These are phyloP conservation scores for Venturia effusa DNA, from an alignment of 2,329 filamentous ascomycete species.

Conservation along the genomic window DNA sequence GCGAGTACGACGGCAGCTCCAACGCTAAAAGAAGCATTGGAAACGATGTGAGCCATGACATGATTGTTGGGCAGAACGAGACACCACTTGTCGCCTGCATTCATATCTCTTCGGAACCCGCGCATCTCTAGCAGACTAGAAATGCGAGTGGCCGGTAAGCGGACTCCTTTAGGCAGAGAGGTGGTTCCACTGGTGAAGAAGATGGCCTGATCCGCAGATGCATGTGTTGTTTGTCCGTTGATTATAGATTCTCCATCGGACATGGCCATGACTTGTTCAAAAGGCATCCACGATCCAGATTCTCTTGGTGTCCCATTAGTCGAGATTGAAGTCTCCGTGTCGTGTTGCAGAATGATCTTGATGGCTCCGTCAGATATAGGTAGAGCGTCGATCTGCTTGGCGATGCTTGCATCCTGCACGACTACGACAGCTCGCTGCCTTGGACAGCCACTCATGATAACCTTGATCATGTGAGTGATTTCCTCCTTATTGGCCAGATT, in stretches of 20 bases:
- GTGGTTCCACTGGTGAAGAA: slow-evolving; percentile 21
- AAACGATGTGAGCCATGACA: slow-evolving; percentile 12
- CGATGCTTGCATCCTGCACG: background rate
- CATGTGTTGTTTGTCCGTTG: background rate
- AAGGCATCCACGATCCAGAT: background rate
- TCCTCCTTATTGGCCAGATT: slow-evolving; percentile 10
- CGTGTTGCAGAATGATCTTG: slow-evolving; percentile 1
- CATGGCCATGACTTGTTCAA: background rate
- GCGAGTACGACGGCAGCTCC: slow-evolving; percentile 14
- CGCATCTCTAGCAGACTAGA: background rate
- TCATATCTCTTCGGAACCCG: slow-evolving; percentile 10
- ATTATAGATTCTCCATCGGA: background rate
- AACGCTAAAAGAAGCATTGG: slow-evolving; percentile 8
- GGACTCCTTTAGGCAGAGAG: slow-evolving; percentile 16
- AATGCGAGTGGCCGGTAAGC: background rate
- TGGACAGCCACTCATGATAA: background rate
- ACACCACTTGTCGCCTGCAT: slow-evolving; percentile 19
- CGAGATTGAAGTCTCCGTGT: background rate
- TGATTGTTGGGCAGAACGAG: slow-evolving; percentile 19
- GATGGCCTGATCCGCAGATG: background rate
- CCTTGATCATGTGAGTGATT: slow-evolving; percentile 10
- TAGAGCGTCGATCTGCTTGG: background rate
- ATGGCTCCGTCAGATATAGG: background rate
- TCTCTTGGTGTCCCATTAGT: background rate
- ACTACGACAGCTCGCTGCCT: background rate